These are phyloP conservation scores for Rosa persica DNA, from an alignment of 306 rosid genomes.

Conservation along the genomic window DNA sequence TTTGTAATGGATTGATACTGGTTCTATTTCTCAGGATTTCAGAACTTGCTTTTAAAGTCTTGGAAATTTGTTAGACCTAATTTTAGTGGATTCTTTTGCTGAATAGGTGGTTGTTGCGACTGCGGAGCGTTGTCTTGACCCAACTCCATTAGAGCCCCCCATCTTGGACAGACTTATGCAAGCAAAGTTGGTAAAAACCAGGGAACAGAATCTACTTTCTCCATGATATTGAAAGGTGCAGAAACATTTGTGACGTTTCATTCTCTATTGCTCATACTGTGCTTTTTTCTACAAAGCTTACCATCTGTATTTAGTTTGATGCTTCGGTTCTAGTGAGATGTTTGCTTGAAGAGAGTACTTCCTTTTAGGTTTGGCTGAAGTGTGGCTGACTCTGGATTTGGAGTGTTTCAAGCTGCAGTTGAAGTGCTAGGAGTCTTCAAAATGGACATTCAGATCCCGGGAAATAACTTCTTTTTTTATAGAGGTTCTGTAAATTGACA, in stretches of 20 bases:
- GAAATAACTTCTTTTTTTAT: neutral
- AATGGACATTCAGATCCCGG: neutral
- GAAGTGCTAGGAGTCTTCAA: neutral
- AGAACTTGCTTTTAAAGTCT: neutral
- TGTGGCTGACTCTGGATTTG: neutral
- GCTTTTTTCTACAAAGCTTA: neutral
- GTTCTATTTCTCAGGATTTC: neutral
- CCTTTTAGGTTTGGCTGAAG: neutral
- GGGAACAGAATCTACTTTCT: conserved; percentile 46
- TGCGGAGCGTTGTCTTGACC: conserved; percentile 90
- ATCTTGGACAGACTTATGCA: conserved; percentile 85
- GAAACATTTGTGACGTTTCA: neutral
- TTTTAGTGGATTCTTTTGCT: conserved; percentile 6
- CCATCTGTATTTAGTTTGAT: neutral
- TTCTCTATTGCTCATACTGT: neutral
- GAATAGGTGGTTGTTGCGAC: conserved; percentile 86
- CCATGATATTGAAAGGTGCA: conserved; percentile 26
- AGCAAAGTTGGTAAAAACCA: conserved; percentile 67
- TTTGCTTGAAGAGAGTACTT: neutral
- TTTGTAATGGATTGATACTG: neutral
- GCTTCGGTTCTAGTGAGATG: neutral
- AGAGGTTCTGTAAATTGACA: conserved; percentile 1
- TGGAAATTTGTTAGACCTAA: neutral
- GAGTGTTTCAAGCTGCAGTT: neutral
- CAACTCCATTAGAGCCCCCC: conserved; percentile 79